A percentile compares a stretch with the other conserved stretches of the same genome.
Evolutionary conservation across 768 basidiomycete species (phyloP).

Genomic region (Mycena polygramma): DNA sequence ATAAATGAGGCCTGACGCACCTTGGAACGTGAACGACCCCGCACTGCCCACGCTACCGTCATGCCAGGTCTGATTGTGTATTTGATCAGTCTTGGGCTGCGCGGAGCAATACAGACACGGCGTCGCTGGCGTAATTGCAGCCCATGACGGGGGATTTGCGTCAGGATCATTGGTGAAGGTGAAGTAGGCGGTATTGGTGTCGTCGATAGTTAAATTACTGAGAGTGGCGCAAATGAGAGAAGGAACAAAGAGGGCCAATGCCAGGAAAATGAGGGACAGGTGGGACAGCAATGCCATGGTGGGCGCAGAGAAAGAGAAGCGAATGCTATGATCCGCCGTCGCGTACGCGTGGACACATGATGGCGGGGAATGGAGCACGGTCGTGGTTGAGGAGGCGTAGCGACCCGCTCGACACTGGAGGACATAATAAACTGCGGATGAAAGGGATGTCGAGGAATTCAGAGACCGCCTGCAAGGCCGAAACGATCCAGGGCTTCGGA

Average conservation of each 20-base stretch:
- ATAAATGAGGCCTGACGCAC: not conserved
- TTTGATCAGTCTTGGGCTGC: constrained; percentile 11
- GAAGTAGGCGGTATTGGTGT: constrained; percentile 6
- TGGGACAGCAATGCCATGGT: too few relatives aligned
- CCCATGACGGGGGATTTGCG: constrained; percentile 1
- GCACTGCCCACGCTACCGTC: not conserved
- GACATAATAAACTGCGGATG: too few relatives aligned
- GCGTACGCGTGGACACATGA: too few relatives aligned
- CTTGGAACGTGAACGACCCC: constrained; percentile 9
- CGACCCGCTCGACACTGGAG: too few relatives aligned
- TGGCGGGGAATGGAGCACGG: too few relatives aligned
- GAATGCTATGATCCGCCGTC: too few relatives aligned
- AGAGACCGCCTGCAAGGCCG: too few relatives aligned
- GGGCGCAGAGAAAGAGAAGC: too few relatives aligned
- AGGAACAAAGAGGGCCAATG: not conserved
- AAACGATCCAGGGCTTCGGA: too few relatives aligned
- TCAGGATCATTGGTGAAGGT: not conserved
- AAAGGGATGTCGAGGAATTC: too few relatives aligned
- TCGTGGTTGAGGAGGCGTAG: too few relatives aligned
- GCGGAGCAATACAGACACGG: constrained; percentile 25
- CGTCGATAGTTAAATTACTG: constrained; percentile 26
- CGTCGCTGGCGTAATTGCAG: not conserved
- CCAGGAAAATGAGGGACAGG: too few relatives aligned
- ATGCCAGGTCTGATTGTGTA: constrained; percentile 22
- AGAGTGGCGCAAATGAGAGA: not conserved